These are phyloP conservation scores for Pythium rishiriense DNA, from an alignment of 352 stramenopile species.

Conservation along the genomic window DNA sequence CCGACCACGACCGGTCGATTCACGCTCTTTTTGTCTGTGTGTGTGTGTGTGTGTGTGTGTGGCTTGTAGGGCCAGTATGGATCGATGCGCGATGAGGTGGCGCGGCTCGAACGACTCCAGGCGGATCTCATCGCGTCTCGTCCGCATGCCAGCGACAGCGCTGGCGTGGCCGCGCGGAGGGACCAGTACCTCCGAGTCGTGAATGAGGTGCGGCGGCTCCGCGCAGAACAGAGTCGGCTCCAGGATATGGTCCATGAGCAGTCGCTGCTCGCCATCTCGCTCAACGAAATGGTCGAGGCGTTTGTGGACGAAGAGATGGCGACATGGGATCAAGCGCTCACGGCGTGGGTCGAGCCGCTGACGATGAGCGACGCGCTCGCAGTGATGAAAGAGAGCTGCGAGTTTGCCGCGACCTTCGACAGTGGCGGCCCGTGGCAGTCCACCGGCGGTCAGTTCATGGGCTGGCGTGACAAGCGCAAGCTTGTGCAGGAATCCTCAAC, in stretches of 20 bases:
- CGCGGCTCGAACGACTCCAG: constrained; percentile 14
- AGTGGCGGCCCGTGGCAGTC: constrained; percentile 19
- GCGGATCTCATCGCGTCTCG: background rate
- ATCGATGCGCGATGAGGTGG: constrained; percentile 18
- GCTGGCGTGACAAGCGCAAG: constrained; percentile 29
- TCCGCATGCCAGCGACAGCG: background rate
- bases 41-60: no score
- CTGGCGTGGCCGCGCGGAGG: background rate
- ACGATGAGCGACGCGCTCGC: constrained; percentile 15
- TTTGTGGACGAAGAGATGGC: constrained; percentile 21
- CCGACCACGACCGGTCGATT: no score
- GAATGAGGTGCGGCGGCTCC: constrained; percentile 10
- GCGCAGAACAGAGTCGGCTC: constrained; percentile 16
- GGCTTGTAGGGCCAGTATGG: constrained; percentile 16
- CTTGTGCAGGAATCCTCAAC: constrained; percentile 16
- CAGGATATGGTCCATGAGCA: constrained; percentile 21
- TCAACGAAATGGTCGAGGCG: constrained; percentile 14
- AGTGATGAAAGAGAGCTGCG: constrained; percentile 21
- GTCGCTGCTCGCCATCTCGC: constrained; percentile 5
- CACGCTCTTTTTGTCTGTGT: no score
- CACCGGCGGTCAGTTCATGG: constrained; percentile 24
- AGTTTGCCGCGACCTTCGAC: constrained; percentile 20
- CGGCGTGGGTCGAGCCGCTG: constrained; percentile 16
- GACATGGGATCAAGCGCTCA: constrained; percentile 17
- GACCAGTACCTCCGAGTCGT: constrained; percentile 15